Base-by-base conservation (phyloP, 352 stramenopile species). In the Thalassiosira mediterranea region DNA sequence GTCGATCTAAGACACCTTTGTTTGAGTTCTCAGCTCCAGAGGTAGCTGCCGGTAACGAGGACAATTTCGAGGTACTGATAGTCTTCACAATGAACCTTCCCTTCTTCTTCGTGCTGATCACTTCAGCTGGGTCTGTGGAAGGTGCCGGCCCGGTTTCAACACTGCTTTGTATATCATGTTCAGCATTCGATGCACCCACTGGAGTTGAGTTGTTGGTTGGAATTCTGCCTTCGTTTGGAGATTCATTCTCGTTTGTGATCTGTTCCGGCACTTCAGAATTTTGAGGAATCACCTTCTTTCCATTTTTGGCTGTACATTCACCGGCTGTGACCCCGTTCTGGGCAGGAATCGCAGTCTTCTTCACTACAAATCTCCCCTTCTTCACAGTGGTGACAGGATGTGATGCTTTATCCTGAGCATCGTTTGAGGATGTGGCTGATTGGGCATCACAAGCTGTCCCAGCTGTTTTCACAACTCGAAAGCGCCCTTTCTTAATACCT, bases 351-450 rank as follows among this genome's bases (percentile, higher is more conserved):
- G 59, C 48, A 51, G 17, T 49, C 52, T 67, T 78, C 59, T 78
- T 78, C 1, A 78, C 69, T 38, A 78, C 31, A 60, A 78, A 78
- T 53, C 69, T 56, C 23, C 69, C 69, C 11, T 69, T 71, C 51
- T 78, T 78, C 25, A 72, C 48, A 2, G 62, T 67, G 10, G 31
- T 47, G 23, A 65, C 29, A 46, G 51, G 23, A 4, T 47, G 28
- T 28, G 59, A 23, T 48, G 38, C 17, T 68, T 32, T 42, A 37
- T 32, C 15, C 32, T 68, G 3, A 21, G 44, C 37, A 46, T 68
- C 28, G 32, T 47, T 21, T 21, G 26, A 29, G 17, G 54, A 25
- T 21, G 44, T 26, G 11, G 10, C 7, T 63, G 44, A 29, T 63
- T 42, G 34, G 13, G 7, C 13, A 13, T 42, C 34, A 42, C 7